Base-by-base conservation (phyloP, 306 rosid genomes). In the Quercus cerris region DNA sequence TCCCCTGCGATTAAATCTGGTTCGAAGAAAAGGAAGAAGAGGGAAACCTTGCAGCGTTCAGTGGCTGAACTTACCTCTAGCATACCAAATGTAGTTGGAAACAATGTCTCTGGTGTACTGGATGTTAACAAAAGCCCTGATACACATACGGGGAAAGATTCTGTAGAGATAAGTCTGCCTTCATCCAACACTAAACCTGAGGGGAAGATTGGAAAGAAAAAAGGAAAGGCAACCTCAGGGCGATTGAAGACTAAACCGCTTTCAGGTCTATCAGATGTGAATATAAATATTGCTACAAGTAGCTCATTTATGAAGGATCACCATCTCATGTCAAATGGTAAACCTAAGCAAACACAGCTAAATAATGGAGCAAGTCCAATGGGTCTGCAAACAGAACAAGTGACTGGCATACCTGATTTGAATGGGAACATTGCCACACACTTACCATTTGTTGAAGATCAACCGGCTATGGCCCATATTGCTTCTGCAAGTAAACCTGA, bases 241-340 rank as follows among this genome's bases (percentile, higher is more conserved):
- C 85, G 19, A 82, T 71, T 41, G 80, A 91, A 85, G 85, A 85
- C 82, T 38, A 89, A 87, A 81, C 75, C 91, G 71, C 94, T 89
- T 76, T 86, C 90, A 44, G 89, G 91, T 70, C 84, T 89, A 67
- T 87, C 86, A 56, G 90, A 88, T 80, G 81, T 86, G 73, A 92
- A 88, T 73, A 61, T 66, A 46, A 77, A 68, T 77, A 57, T 46
- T 35, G 74, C 88, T 56, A 8, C 72, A 4, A 74, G 74, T 66
- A 70, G 80, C 64, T 56, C 69, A 33, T 25, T 74, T 30, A 70
- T 78, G 7, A 80, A 77, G 77, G 90, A 76, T 56, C 71, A 80
- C 57, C 31, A 52, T 49, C 31, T 22, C 46, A 66, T 19, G 64
- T 70, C 84, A n/a, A 79, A 56, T 79, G 78, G 76, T 13, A 77